A percentile compares a stretch with the other conserved stretches of the same genome.
phyloP scores from a whole-genome alignment of 768 basidiomycete genomes.

The Piloderma croceum region DNA sequence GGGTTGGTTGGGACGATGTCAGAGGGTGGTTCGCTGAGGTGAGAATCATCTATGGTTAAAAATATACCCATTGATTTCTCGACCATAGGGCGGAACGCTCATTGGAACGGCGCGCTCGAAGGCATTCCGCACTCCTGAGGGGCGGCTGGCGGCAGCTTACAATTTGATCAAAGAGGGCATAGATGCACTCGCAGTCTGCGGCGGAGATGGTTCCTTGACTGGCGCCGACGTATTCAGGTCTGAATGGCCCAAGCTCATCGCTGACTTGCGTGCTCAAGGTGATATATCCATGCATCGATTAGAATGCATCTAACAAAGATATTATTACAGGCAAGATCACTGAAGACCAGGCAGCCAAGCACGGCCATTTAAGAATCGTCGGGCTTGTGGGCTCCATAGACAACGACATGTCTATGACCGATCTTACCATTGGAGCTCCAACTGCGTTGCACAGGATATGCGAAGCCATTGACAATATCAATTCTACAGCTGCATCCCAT shows the following conservation, averaged over 20 bases:
- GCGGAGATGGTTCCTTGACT: constrained; percentile 94
- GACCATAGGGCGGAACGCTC: constrained; percentile 83
- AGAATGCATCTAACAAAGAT: neutral
- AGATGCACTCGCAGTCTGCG: constrained; percentile 93
- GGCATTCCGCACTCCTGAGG: constrained; percentile 81
- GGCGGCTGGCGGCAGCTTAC: constrained; percentile 79
- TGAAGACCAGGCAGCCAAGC: constrained; percentile 58
- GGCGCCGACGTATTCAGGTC: constrained; percentile 91
- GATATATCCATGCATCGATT: constrained; percentile 9
- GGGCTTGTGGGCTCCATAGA: constrained; percentile 99
- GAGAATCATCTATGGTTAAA: constrained; percentile 16
- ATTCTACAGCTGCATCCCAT: constrained; percentile 92
- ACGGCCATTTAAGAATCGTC: constrained; percentile 88
- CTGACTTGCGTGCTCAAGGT: constrained; percentile 62
- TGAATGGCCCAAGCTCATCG: constrained; percentile 89
- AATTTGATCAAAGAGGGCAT: constrained; percentile 97
- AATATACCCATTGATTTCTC: neutral
- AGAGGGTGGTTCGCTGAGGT: constrained; percentile 91
- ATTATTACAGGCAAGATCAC: constrained; percentile 59
- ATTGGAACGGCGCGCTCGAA: constrained; percentile 90
- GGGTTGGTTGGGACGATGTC: constrained; percentile 98
- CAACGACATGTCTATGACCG: constrained; percentile 98
- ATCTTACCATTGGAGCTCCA: constrained; percentile 93
- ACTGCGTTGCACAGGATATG: constrained; percentile 96
- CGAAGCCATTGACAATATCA: constrained; percentile 97